Conservation (phyloP, 495 filamentous ascomycete species). For the Tetracladium setigerum region DNA sequence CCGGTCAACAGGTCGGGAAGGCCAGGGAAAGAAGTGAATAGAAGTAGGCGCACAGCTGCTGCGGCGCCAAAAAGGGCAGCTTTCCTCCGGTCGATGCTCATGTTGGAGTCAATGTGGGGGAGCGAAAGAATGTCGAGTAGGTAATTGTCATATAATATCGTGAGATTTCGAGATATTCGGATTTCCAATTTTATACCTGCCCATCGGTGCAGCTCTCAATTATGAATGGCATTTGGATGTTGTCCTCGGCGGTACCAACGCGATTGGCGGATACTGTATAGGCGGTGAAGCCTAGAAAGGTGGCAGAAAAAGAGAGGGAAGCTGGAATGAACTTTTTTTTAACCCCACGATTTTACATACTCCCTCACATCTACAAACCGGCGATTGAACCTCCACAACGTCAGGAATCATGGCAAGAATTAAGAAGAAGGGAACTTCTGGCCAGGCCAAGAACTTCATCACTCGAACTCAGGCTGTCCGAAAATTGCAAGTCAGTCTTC, state of each 20-base stretch:
- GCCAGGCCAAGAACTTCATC: slow-evolving; percentile 96
- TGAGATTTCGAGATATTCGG: neutral
- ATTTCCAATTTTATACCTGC: neutral
- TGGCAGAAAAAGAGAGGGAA: neutral
- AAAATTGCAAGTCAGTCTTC: slow-evolving; percentile 93
- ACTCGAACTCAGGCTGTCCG: slow-evolving; percentile 93
- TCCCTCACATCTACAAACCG: neutral
- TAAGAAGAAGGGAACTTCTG: slow-evolving; percentile 93
- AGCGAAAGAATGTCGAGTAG: slow-evolving; percentile 6
- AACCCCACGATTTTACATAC: neutral
- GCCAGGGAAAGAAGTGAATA: slow-evolving; percentile 74
- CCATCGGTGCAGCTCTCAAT: neutral
- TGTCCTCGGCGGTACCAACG: neutral
- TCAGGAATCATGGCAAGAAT: slow-evolving; percentile 61
- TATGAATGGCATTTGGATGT: neutral
- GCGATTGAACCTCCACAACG: neutral
- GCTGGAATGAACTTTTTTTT: neutral
- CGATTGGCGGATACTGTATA: neutral
- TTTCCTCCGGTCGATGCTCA: slow-evolving; percentile 69
- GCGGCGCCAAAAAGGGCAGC: slow-evolving; percentile 67
- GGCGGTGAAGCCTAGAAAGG: slow-evolving; percentile 1
- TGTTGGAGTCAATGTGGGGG: slow-evolving; percentile 12
- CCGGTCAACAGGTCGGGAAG: slow-evolving; percentile 81
- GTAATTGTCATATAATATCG: neutral
- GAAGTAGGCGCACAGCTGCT: slow-evolving; percentile 68